Conservation (phyloP, 2,329 filamentous ascomycete species). For the Fusarium agapanthi region DNA sequence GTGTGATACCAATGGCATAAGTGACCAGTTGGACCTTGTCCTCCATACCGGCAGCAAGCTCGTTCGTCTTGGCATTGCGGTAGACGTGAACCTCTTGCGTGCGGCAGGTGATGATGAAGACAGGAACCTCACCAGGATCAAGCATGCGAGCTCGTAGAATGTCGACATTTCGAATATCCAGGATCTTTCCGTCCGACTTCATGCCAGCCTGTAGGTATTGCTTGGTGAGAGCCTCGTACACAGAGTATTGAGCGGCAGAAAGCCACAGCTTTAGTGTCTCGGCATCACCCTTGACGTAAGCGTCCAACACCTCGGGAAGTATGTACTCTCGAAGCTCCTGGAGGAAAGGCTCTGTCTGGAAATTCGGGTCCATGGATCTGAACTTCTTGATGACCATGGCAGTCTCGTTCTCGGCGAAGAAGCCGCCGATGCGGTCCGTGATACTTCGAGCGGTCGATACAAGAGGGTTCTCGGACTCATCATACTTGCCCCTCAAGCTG, state of each 20-base stretch:
- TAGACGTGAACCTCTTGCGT: slow-evolving; percentile 99
- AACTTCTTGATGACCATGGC: slow-evolving; percentile 98
- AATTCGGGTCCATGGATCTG: slow-evolving; percentile 91
- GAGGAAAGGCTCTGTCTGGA: slow-evolving; percentile 94
- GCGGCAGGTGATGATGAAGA: slow-evolving; percentile 96
- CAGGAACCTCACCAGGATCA: slow-evolving; percentile 87
- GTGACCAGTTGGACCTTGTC: slow-evolving; percentile 98
- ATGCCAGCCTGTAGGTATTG: slow-evolving; percentile 94
- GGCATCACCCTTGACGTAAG: slow-evolving; percentile 95
- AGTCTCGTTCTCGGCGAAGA: slow-evolving; percentile 98
- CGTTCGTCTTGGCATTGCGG: slow-evolving; percentile 85
- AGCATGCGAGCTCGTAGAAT: slow-evolving; percentile 82
- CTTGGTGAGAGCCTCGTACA: slow-evolving; percentile 95
- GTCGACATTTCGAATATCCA: slow-evolving; percentile 95
- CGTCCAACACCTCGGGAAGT: slow-evolving; percentile 93
- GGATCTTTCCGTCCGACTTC: slow-evolving; percentile 92
- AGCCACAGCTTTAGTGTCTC: slow-evolving; percentile 95
- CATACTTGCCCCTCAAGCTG: slow-evolving; percentile 84
- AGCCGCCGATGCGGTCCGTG: slow-evolving; percentile 89
- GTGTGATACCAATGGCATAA: slow-evolving; percentile 95
- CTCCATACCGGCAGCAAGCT: slow-evolving; percentile 96
- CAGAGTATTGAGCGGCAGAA: slow-evolving; percentile 93
- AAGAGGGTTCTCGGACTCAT: slow-evolving; percentile 96
- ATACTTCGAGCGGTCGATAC: slow-evolving; percentile 94
- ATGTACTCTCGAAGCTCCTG: slow-evolving; percentile 98